Evolutionary conservation across 2,329 filamentous ascomycete species (phyloP).

Genomic region (Fusarium sterilihyphosum): DNA sequence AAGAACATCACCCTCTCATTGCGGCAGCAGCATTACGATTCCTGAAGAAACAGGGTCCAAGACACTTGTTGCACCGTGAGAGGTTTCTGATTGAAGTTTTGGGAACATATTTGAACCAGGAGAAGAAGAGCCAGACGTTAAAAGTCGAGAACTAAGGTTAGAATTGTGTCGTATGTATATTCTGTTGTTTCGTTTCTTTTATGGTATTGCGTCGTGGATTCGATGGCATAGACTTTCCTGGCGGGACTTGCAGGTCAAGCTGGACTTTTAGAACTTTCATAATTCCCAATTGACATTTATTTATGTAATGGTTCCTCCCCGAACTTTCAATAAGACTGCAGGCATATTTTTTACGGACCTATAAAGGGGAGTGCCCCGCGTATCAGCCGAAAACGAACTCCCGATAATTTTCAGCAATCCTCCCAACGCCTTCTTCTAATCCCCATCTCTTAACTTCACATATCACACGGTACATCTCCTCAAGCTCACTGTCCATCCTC

Average conservation of each 20-base stretch:
- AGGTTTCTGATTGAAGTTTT: constrained; percentile 32
- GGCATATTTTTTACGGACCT: no score
- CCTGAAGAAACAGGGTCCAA: constrained; percentile 1
- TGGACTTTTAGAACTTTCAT: neutral
- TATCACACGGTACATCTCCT: constrained; percentile 75
- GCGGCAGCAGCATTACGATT: constrained; percentile 7
- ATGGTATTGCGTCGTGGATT: neutral
- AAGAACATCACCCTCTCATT: constrained; percentile 9
- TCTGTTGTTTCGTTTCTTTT: rapidly evolving
- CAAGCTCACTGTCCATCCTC: constrained; percentile 78
- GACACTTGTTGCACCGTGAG: constrained; percentile 23
- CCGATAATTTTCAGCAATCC: constrained; percentile 77
- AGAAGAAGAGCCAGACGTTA: neutral
- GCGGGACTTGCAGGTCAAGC: neutral
- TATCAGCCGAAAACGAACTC: constrained; percentile 73
- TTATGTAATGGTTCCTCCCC: rapidly evolving
- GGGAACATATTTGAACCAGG: constrained; percentile 14
- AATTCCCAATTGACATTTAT: no score
- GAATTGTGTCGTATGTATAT: no score
- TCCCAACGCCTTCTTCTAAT: constrained; percentile 72
- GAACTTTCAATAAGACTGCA: no score
- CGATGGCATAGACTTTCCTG: neutral
- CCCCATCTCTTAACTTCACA: constrained; percentile 80
- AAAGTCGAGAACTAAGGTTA: neutral
- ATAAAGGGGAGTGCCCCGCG: rapidly evolving